Conservation (phyloP, 1,284 basidiomycete species). For the Erythrobasidium hasegawianum region DNA sequence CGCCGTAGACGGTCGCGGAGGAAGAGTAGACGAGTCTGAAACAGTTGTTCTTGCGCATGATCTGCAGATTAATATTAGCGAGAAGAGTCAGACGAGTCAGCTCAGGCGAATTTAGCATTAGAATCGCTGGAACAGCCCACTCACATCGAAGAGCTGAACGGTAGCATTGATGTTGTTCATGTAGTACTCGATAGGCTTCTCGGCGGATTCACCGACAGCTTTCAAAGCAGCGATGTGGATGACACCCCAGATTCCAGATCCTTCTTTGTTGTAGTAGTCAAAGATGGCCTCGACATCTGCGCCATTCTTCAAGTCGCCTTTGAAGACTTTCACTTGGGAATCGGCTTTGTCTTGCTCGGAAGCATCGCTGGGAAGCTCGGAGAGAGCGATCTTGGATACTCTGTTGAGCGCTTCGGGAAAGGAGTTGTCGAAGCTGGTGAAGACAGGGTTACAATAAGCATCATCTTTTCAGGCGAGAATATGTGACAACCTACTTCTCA, state of each 20-base stretch:
- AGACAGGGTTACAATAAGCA: not conserved
- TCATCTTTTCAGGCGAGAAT: not conserved
- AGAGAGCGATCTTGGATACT: constrained; percentile 50
- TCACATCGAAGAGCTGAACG: constrained; percentile 63
- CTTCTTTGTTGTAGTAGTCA: constrained; percentile 56
- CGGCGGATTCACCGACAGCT: constrained; percentile 95
- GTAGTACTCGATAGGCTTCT: constrained; percentile 90
- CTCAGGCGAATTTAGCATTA: not conserved
- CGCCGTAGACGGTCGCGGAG: constrained; percentile 98
- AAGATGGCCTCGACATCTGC: constrained; percentile 72
- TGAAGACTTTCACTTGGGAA: constrained; percentile 64
- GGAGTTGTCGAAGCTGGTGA: constrained; percentile 51
- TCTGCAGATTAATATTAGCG: too few species aligned
- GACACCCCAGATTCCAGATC: constrained; percentile 94
- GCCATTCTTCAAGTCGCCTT: constrained; percentile 68
- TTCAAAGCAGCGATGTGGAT: constrained; percentile 97
- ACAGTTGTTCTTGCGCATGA: constrained; percentile 80
- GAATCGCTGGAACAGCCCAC: too few species aligned
- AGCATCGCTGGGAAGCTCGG: constrained; percentile 49
- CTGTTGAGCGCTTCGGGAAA: constrained; percentile 51
- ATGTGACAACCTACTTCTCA: constrained; percentile 44
- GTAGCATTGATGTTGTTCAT: constrained; percentile 85
- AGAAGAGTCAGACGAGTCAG: not conserved
- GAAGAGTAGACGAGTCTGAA: constrained; percentile 91
- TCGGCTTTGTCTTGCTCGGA: constrained; percentile 47